Conservation (phyloP, 768 basidiomycete species). For the Phaeotremella skinneri region DNA sequence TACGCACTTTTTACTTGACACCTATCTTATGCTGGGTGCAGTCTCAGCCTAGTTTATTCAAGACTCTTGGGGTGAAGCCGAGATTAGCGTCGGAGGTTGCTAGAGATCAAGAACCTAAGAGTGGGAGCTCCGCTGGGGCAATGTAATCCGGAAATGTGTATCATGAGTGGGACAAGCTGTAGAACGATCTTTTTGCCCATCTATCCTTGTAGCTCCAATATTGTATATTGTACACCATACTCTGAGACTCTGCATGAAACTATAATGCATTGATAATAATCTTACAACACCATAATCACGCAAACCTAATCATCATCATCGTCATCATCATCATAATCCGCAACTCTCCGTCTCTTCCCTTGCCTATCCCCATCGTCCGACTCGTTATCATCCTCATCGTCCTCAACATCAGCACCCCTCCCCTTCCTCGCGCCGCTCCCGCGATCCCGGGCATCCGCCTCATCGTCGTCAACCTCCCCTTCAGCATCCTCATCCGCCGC, state of each 20-base stretch:
- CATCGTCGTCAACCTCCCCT: constrained; percentile 74
- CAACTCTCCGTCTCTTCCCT: constrained; percentile 28
- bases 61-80: constrained; percentile 29
- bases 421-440: constrained; percentile 33
- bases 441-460: constrained; percentile 83
- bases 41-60: constrained; percentile 36
- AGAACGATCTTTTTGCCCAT: too few relatives aligned
- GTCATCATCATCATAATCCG: constrained; percentile 31
- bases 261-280: too few relatives aligned
- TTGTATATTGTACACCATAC: too few relatives aligned
- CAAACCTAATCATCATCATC: constrained; percentile 29
- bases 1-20: background rate
- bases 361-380: constrained; percentile 66
- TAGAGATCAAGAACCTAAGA: background rate
- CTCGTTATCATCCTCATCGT: constrained; percentile 76
- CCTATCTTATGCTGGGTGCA: background rate
- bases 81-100: constrained; percentile 15
- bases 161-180: too few relatives aligned
- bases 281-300: too few relatives aligned
- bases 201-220: too few relatives aligned
- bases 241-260: too few relatives aligned
- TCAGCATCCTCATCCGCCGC: constrained; percentile 75
- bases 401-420: constrained; percentile 56
- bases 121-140: background rate
- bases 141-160: background rate